A percentile compares a stretch with the other conserved stretches of the same genome.
These are phyloP conservation scores for Sphagnum magellanicum DNA, from an alignment of 228 moss, liverwort and hornwort genomes.

Conservation along the genomic window DNA sequence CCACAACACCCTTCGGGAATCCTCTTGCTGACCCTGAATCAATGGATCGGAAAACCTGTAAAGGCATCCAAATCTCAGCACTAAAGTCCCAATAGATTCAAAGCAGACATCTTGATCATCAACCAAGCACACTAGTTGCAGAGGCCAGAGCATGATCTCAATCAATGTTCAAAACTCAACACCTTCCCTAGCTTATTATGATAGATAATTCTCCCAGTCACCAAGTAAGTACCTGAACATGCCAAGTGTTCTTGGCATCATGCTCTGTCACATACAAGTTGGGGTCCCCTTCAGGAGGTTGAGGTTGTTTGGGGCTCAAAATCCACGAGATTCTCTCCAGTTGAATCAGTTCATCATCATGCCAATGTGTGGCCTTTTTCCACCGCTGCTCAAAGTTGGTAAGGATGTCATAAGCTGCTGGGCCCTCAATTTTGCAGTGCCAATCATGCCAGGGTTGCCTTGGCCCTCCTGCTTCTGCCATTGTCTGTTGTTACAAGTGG, in stretches of 20 bases:
- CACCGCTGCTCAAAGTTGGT: conserved; percentile 94
- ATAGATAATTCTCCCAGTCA: neutral
- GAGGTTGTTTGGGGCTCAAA: conserved; percentile 53
- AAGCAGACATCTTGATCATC: too few relatives aligned
- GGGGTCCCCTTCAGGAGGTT: conserved; percentile 55
- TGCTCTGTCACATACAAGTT: conserved; percentile 53
- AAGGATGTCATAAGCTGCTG: conserved; percentile 89
- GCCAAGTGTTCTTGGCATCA: conserved; percentile 74
- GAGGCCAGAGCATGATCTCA: too few relatives aligned
- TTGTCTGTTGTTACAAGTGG: neutral
- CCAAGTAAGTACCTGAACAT: conserved; percentile 53
- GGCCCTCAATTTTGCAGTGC: conserved; percentile 91
- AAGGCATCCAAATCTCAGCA: neutral
- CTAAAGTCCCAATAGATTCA: too few relatives aligned
- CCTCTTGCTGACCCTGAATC: conserved; percentile 88
- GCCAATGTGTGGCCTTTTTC: conserved; percentile 67
- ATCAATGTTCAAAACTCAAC: too few relatives aligned
- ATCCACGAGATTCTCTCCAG: conserved; percentile 59
- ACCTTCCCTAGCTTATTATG: too few relatives aligned
- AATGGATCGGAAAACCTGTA: conserved; percentile 82
- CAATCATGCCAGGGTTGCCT: conserved; percentile 98
- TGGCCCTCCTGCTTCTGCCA: conserved; percentile 47
- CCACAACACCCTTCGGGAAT: conserved; percentile 55
- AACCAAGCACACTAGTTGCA: too few relatives aligned
- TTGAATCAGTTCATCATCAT: conserved; percentile 82